phyloP scores from a whole-genome alignment of 192 early-diverging fungal genomes.

The Oehlia diaphana region DNA sequence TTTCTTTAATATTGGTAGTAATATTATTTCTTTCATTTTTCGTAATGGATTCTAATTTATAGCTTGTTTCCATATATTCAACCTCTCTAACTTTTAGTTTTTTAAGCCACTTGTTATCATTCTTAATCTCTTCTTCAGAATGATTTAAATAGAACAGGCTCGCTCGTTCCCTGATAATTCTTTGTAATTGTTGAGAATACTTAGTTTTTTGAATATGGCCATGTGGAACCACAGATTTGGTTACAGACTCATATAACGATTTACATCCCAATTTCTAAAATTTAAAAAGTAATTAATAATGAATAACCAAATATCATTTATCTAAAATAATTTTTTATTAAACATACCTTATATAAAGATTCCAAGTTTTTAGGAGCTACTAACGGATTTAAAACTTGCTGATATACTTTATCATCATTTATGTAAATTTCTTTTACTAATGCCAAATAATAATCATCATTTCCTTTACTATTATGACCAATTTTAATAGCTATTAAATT shows the following conservation, averaged over 20 bases:
- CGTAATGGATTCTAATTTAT: conserved; percentile 41
- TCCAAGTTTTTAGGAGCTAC: conserved; percentile 71
- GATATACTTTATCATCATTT: conserved; percentile 73
- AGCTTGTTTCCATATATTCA: conserved; percentile 60
- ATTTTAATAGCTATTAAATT: conserved; percentile 64
- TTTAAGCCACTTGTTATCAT: conserved; percentile 58
- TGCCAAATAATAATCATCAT: conserved; percentile 55
- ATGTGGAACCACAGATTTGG: conserved; percentile 48
- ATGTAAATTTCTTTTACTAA: conserved; percentile 71
- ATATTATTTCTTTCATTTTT: conserved; percentile 24
- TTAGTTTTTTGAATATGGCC: conserved; percentile 50
- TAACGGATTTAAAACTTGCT: conserved; percentile 73
- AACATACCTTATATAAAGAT: conserved; percentile 50
- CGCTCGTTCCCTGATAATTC: conserved; percentile 73
- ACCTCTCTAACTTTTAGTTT: conserved; percentile 69
- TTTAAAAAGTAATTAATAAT: too few species aligned
- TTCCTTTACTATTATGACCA: conserved; percentile 38
- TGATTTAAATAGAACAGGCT: conserved; percentile 71
- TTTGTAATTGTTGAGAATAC: conserved; percentile 53
- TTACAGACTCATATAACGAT: conserved; percentile 66
- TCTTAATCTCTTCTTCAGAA: conserved; percentile 49
- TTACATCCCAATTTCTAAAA: conserved; percentile 55
- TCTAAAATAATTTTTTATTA: neutral
- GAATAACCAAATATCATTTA: too few species aligned
- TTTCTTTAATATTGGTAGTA: neutral